Evolutionary conservation across 1,284 basidiomycete species (phyloP).

Genomic region (Ceratobasidium sp.): DNA sequence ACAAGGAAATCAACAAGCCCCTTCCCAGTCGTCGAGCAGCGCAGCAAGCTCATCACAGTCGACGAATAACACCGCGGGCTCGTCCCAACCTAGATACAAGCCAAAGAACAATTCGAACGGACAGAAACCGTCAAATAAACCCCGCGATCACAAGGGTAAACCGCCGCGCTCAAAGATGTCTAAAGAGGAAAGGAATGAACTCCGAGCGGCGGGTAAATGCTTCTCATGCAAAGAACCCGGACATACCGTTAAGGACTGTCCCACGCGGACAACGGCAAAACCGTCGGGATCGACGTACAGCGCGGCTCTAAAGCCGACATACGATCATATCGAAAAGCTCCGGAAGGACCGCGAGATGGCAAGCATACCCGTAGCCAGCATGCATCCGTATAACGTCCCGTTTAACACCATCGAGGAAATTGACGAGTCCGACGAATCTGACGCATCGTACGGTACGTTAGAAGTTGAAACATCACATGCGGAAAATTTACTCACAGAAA

Average conservation of each 20-base stretch:
- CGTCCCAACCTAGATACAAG: too few species aligned
- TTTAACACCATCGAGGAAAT: too few species aligned
- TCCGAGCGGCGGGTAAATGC: slow-evolving; percentile 43
- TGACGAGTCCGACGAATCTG: too few species aligned
- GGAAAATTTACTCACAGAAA: neutral
- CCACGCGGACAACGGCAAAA: slow-evolving; percentile 10
- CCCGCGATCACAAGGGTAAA: too few species aligned
- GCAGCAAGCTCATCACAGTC: too few species aligned
- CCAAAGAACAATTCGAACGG: neutral
- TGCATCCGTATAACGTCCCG: neutral
- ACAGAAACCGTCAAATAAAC: neutral
- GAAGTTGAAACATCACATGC: neutral
- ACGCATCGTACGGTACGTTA: slow-evolving; percentile 5
- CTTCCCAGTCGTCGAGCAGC: too few species aligned
- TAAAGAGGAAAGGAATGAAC: slow-evolving; percentile 25
- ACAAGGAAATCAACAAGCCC: too few species aligned
- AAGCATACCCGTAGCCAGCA: slow-evolving; percentile 9
- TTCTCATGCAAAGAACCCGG: slow-evolving; percentile 40
- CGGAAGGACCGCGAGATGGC: neutral
- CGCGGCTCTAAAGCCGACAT: neutral
- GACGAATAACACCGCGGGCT: too few species aligned
- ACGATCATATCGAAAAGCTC: neutral
- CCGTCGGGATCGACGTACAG: slow-evolving; percentile 14
- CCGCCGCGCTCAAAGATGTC: too few species aligned
- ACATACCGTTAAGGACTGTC: slow-evolving; percentile 47